Evolutionary conservation across 2,329 filamentous ascomycete genomes (phyloP), one percentile per base, ranked within the genome.

Genomic region (Neoascochyta sp.): DNA sequence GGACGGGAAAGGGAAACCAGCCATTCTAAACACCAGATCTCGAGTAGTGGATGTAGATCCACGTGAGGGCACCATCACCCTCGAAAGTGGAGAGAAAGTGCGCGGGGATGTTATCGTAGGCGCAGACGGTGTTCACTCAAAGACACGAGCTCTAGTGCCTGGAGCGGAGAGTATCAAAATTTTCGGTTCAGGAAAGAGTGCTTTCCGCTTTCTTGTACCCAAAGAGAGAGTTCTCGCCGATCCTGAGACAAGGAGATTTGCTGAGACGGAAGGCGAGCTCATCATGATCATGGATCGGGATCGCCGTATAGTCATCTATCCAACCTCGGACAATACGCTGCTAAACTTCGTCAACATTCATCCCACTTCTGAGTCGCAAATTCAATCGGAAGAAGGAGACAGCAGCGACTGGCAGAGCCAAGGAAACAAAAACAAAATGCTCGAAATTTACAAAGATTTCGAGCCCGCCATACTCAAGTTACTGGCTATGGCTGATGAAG

Each of bases 201-300:
- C 75, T 1, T 80, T 76, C 48, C 66, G 76, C 6, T 80, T 78
- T 52, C 50, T 78, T 4, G 64, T 80, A 0, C 60, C 67, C 0
- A 64, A 66, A 1, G 67, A 74, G 9, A 62, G 60, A 4, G 62
- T 64, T 0, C 34, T 64, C 5, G 59, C 48, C 22, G 67, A 62
- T 47, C 70, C 47, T 15, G 63, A 48, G 37, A 68, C 54, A 22
- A 64, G 28, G 7, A 58, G 59, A 9, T 61, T 67, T 24, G 63
- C 55, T 0, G 45, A 62, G 10, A 43, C 54, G 4, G 51, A 60
- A 2, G 66, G 69, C 37, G 46, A 66, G 10, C 44, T 73, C 9
- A 50, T 60, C n/a, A 68, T 73, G 51, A 66, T 64, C 41, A 62
- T 68, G 23, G 66, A 49, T 0, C 34, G 48, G 1, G 68, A 74